Evolutionary conservation across 2,329 filamentous ascomycete species (phyloP), one percentile per base, ranked within the genome.

Genomic region (Pyrenophora seminiperda): DNA sequence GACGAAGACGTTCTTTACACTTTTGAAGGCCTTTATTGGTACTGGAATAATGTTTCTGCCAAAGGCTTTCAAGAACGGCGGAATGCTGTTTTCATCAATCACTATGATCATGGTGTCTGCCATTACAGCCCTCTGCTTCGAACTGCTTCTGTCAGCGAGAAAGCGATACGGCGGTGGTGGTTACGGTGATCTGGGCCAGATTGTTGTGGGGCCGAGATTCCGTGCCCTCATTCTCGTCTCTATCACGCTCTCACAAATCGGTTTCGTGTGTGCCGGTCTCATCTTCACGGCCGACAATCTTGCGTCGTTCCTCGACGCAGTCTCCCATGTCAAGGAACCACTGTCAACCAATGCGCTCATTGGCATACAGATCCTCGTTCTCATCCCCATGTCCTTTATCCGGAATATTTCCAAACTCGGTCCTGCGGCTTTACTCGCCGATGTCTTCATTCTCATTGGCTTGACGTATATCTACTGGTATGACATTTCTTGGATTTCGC

Each of bases 11-110:
- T 91, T 91, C 73, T 90, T 91, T 70, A 91, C 88, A 0, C 77
- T 91, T 7, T 76, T 91, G 42, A 91, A 91, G 70, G 88, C 88
- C 1, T 91, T 91, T 62, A 82, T 91, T 44, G 88, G 88, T 39
- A 91, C 88, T 0, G 88, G 88, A 53, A 91, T 91, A 69, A 90
- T 91, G 84, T 91, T 91, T 65, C 71, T 91, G 36, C 88, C 88
- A 38, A 91, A 90, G 66, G 88, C 88, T 0, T 91, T 91, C 73
- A 83, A 84, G 64, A 91, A 91, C 58, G 88, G 88, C 29, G 88
- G 88, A 18, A 85, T 91, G 42, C 75, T 90, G 9, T 91, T 91
- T 67, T 90, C 88, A 0, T 86, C 84, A 0, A 73, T 90, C 41
- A 85, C 86, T 0, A 80, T 91, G 58, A 72, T 91, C 37, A 73